A percentile compares a stretch with the other conserved stretches of the same genome.
Conservation (phyloP, 2,329 filamentous ascomycete genomes). For the Aulographum hederae region DNA sequence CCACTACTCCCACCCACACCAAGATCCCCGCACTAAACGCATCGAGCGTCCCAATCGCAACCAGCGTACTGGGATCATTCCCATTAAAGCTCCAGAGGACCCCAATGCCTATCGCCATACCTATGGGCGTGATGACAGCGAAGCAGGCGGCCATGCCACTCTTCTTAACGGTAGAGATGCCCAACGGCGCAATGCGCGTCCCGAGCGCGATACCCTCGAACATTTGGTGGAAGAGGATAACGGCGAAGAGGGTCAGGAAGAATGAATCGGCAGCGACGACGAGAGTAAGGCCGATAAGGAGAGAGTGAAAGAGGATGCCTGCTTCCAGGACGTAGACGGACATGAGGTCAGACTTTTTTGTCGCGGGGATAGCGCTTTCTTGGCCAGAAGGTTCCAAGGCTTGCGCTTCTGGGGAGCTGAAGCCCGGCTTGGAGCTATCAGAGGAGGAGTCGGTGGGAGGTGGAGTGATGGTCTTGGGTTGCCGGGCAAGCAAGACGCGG, state of each 20-base stretch:
- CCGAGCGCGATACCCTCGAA: constrained; percentile 63
- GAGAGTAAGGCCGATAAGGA: constrained; percentile 38
- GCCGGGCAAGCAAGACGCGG: constrained; percentile 34
- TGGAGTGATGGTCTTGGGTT: too few relatives aligned
- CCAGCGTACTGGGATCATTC: constrained; percentile 47
- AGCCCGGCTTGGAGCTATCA: too few relatives aligned
- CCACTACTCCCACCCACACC: constrained; percentile 62
- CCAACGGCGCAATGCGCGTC: constrained; percentile 39
- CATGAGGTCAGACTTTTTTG: too few relatives aligned
- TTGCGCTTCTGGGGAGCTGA: too few relatives aligned
- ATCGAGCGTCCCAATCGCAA: constrained; percentile 57
- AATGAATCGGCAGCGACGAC: constrained; percentile 32
- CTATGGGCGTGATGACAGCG: constrained; percentile 54
- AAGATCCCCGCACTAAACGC: constrained; percentile 59
- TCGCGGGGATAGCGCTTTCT: too few relatives aligned
- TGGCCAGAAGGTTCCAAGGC: too few relatives aligned
- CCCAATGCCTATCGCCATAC: constrained; percentile 65
- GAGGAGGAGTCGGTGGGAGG: too few relatives aligned
- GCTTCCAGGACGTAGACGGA: neutral
- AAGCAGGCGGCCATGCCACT: constrained; percentile 44
- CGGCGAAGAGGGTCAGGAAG: constrained; percentile 34
- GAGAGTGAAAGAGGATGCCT: constrained; percentile 1
- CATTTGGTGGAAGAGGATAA: constrained; percentile 63
- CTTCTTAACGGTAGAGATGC: constrained; percentile 35
- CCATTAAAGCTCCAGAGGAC: constrained; percentile 55